These are phyloP conservation scores for Nakaseomyces delphensis DNA, from an alignment of 1,139 yeast genomes.

Conservation along the genomic window DNA sequence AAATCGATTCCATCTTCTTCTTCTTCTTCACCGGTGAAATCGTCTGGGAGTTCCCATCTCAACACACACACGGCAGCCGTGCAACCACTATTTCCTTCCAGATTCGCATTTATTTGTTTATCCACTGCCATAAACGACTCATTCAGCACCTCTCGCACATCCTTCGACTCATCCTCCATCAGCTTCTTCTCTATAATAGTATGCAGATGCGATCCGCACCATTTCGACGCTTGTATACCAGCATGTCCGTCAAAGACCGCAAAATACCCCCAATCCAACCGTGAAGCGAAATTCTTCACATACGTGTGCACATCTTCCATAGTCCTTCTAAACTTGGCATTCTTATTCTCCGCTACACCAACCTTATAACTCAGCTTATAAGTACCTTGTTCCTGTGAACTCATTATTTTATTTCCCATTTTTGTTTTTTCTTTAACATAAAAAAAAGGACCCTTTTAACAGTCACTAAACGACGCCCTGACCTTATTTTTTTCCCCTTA, in stretches of 20 bases:
- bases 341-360: slow-evolving; percentile 86
- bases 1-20: slow-evolving; percentile 20
- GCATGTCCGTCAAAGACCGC: slow-evolving; percentile 98
- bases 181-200: slow-evolving; percentile 32
- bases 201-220: slow-evolving; percentile 90
- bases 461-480: too few species aligned
- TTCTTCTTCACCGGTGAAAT: slow-evolving; percentile 14
- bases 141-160: slow-evolving; percentile 49
- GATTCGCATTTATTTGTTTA: slow-evolving; percentile 45
- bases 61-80: slow-evolving; percentile 94
- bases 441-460: neutral
- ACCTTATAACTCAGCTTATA: slow-evolving; percentile 58
- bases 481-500: too few species aligned
- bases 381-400: slow-evolving; percentile 1
- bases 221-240: slow-evolving; percentile 85
- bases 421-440: neutral
- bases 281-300: slow-evolving; percentile 83
- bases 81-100: slow-evolving; percentile 71
- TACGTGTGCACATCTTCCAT: slow-evolving; percentile 98
- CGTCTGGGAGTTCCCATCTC: slow-evolving; percentile 65
- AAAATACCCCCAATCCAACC: slow-evolving; percentile 90
- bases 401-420: neutral
- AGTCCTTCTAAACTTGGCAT: slow-evolving; percentile 67
- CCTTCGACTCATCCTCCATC: slow-evolving; percentile 34
- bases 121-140: slow-evolving; percentile 69